Percentiles rank a stretch among this genome's conserved stretches.
phyloP scores from a whole-genome alignment of 495 filamentous ascomycete species.

The Neurospora sp. region DNA sequence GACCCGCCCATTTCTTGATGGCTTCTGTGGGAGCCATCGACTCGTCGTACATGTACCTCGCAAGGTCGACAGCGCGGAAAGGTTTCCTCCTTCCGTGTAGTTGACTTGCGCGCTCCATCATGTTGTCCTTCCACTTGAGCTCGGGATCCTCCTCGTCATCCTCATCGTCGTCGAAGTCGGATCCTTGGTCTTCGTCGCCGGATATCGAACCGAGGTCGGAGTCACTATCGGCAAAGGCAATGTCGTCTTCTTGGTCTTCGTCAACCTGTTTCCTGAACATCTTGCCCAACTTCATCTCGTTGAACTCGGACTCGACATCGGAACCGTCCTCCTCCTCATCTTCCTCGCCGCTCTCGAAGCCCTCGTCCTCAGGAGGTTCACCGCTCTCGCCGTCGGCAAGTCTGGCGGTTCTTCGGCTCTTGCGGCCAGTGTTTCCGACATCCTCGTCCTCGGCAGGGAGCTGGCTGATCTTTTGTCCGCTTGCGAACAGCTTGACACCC shows the following conservation, averaged over 20 bases:
- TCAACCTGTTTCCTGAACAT: slow-evolving; percentile 39
- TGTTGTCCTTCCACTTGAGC: slow-evolving; percentile 75
- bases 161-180: slow-evolving; percentile 38
- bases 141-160: slow-evolving; percentile 60
- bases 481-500: slow-evolving; percentile 74
- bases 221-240: slow-evolving; percentile 92
- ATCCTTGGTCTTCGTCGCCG: slow-evolving; percentile 52
- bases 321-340: slow-evolving; percentile 34
- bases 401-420: slow-evolving; percentile 54
- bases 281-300: slow-evolving; percentile 44
- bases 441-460: slow-evolving; percentile 45
- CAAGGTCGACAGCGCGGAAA: slow-evolving; percentile 70
- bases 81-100: slow-evolving; percentile 58
- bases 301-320: slow-evolving; percentile 44
- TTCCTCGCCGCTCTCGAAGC: slow-evolving; percentile 52
- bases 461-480: slow-evolving; percentile 57
- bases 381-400: slow-evolving; percentile 51
- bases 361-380: slow-evolving; percentile 45
- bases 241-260: slow-evolving; percentile 41
- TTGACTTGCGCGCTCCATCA: slow-evolving; percentile 62
- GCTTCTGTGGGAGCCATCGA: slow-evolving; percentile 65
- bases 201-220: slow-evolving; percentile 89
- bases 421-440: slow-evolving; percentile 48
- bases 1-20: slow-evolving; percentile 67
- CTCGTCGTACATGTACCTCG: slow-evolving; percentile 80